These are phyloP conservation scores for Candida germanica DNA, from an alignment of 805 yeast genomes.

Conservation along the genomic window DNA sequence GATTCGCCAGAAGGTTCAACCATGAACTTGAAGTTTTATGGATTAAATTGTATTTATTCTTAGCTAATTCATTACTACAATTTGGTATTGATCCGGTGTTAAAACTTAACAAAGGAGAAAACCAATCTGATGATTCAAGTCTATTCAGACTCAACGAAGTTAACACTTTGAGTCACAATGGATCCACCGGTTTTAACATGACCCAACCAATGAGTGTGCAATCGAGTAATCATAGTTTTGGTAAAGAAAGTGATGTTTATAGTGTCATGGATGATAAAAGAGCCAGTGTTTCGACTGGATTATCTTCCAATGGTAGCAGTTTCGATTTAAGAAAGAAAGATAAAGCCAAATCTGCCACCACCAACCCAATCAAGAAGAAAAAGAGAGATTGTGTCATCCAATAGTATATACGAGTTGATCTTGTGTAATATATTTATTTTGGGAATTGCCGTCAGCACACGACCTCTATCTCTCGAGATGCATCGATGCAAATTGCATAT, in stretches of 20 bases:
- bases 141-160: conserved; percentile 11
- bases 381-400: conserved; percentile 28
- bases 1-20: conserved; percentile 53
- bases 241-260: conserved; percentile 9
- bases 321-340: conserved; percentile 4
- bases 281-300: conserved; percentile 10
- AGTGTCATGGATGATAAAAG: conserved; percentile 10
- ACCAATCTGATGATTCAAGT: not conserved
- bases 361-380: conserved; percentile 18
- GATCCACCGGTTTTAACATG: not conserved
- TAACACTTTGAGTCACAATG: not conserved
- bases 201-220: not conserved
- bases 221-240: not conserved
- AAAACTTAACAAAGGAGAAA: conserved; percentile 14
- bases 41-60: conserved; percentile 65
- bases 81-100: conserved; percentile 53
- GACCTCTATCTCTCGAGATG: too few relatives aligned
- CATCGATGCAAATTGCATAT: too few relatives aligned
- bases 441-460: too few relatives aligned
- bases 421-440: too few relatives aligned
- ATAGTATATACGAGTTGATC: not conserved
- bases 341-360: not conserved
- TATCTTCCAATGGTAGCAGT: not conserved
- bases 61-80: conserved; percentile 65
- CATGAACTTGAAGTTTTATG: conserved; percentile 65